Evolutionary conservation across 169 alveolate genomes (phyloP).

Genomic region (Plasmodium inui): DNA sequence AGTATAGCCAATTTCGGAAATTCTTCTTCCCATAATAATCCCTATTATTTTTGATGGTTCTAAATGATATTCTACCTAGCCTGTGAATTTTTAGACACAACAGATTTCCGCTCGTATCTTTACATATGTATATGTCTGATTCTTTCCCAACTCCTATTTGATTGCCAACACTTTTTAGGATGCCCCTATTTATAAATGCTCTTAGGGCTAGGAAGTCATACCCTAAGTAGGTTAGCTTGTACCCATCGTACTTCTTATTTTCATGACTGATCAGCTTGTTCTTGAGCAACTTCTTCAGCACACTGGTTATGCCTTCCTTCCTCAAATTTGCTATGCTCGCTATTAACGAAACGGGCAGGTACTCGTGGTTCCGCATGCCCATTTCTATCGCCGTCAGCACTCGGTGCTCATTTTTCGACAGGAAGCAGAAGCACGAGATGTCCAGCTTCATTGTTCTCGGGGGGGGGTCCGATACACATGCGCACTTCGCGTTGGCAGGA

Average conservation of each 20-base stretch:
- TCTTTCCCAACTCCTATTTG: constrained; percentile 99
- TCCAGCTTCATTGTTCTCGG: constrained; percentile 36
- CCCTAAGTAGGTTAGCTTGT: constrained; percentile 97
- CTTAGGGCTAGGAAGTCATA: constrained; percentile 98
- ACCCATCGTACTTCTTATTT: constrained; percentile 96
- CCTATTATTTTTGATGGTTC: constrained; percentile 97
- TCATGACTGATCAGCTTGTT: constrained; percentile 95
- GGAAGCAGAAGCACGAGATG: constrained; percentile 43
- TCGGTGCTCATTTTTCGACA: constrained; percentile 85
- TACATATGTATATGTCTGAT: constrained; percentile 97
- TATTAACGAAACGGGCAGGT: constrained; percentile 95
- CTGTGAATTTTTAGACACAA: constrained; percentile 85
- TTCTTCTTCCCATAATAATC: constrained; percentile 97
- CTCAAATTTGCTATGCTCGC: constrained; percentile 97
- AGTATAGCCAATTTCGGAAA: constrained; percentile 98
- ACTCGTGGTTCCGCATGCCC: constrained; percentile 99
- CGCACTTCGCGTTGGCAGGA: neutral
- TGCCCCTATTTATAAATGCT: constrained; percentile 95
- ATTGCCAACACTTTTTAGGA: constrained; percentile 91
- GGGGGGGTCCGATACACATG: neutral
- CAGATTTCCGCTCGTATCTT: constrained; percentile 91
- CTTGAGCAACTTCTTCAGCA: constrained; percentile 91
- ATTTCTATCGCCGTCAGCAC: constrained; percentile 97
- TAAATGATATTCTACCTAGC: constrained; percentile 96
- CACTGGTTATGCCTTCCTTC: constrained; percentile 90